Evolutionary conservation across 495 filamentous ascomycete species (phyloP).

Genomic region (Xylaria telfairii): DNA sequence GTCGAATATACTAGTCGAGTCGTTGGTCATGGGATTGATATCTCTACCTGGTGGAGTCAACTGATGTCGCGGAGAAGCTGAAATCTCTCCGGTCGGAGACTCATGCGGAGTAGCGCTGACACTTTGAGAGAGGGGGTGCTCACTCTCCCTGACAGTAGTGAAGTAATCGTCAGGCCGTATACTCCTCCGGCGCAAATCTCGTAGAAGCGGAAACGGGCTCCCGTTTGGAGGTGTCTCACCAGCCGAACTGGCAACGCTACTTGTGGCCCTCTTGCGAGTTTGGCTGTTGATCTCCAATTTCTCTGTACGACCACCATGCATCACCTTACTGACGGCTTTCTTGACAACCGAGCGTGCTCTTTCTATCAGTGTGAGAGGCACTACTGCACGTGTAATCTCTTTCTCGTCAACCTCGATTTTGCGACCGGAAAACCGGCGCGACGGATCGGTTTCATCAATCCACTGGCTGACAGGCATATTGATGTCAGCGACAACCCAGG

Average conservation of each 20-base stretch:
- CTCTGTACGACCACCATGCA: conserved; percentile 61
- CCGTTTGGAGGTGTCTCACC: conserved; percentile 49
- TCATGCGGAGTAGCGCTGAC: conserved; percentile 74
- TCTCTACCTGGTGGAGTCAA: conserved; percentile 46
- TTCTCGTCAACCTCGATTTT: conserved; percentile 91
- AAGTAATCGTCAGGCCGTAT: conserved; percentile 75
- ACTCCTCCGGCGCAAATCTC: conserved; percentile 68
- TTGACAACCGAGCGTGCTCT: conserved; percentile 72
- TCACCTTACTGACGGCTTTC: conserved; percentile 67
- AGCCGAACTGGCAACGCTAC: conserved; percentile 63
- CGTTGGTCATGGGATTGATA: conserved; percentile 45
- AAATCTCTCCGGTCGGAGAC: conserved; percentile 44
- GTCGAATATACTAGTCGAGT: conserved; percentile 48
- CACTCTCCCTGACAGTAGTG: conserved; percentile 57
- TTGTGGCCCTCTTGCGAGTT: conserved; percentile 59
- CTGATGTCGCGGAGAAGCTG: conserved; percentile 50
- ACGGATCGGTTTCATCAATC: conserved; percentile 94
- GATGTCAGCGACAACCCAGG: conserved; percentile 89
- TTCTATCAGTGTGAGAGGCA: conserved; percentile 85
- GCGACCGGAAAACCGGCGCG: conserved; percentile 77
- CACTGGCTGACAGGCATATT: conserved; percentile 70
- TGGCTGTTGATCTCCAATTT: conserved; percentile 57
- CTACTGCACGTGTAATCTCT: conserved; percentile 89
- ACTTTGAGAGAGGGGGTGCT: conserved; percentile 86
- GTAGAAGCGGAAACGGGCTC: conserved; percentile 44